phyloP scores from a whole-genome alignment of 495 filamentous ascomycete species.

The Annulohypoxylon bovei region DNA sequence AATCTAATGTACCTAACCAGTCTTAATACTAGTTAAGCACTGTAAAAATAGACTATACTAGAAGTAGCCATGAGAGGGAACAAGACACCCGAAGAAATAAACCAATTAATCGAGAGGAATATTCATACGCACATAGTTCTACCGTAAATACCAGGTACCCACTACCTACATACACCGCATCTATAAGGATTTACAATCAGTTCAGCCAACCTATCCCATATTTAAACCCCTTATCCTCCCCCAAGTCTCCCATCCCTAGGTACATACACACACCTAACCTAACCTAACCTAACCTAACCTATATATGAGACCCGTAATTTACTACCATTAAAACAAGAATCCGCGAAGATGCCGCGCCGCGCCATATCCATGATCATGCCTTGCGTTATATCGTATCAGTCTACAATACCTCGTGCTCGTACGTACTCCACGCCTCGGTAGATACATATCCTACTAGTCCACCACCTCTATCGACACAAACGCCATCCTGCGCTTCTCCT shows the following conservation, averaged over 20 bases:
- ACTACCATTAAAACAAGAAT: neutral
- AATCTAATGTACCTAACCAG: no score
- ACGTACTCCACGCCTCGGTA: no score
- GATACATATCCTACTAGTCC: neutral
- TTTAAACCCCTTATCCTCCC: neutral
- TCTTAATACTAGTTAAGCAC: no score
- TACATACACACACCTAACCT: no score
- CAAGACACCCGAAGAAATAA: neutral
- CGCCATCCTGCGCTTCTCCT: conserved; percentile 1
- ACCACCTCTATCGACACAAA: neutral
- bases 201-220: neutral
- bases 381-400: neutral
- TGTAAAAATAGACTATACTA: no score
- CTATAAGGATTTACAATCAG: neutral
- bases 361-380: conserved; percentile 3
- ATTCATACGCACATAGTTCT: neutral
- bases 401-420: neutral
- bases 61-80: neutral
- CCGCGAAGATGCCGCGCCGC: neutral
- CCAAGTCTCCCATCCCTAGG: no score
- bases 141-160: neutral
- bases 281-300: no score
- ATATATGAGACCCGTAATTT: no score
- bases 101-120: neutral
- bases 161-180: neutral